Evolutionary conservation across 2,329 filamentous ascomycete species (phyloP).

Genomic region (Fusarium phyllophilum): DNA sequence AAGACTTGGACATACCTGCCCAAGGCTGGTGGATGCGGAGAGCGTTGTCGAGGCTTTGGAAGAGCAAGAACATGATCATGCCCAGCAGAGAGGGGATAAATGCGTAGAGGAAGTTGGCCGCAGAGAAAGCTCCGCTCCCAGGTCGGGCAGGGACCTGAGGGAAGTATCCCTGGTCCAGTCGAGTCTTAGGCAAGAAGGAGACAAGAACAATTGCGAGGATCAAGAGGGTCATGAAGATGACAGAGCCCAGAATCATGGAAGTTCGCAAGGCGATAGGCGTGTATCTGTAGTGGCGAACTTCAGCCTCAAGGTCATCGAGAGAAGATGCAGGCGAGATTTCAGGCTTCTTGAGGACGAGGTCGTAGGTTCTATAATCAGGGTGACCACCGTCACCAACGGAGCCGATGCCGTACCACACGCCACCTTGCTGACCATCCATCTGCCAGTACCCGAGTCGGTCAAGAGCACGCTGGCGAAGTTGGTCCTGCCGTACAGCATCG

Average conservation of each 20-base stretch:
- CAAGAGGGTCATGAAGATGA: conserved; percentile 67
- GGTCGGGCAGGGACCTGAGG: conserved; percentile 73
- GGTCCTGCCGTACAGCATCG: conserved; percentile 62
- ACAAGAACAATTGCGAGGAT: conserved; percentile 78
- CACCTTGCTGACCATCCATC: conserved; percentile 69
- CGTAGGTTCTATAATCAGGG: conserved; percentile 36
- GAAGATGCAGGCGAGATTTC: conserved; percentile 47
- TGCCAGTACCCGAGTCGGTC: conserved; percentile 90
- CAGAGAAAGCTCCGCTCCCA: conserved; percentile 74
- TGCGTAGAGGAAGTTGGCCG: conserved; percentile 88
- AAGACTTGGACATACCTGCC: conserved; percentile 66
- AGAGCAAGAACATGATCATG: conserved; percentile 72
- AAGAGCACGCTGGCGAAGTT: conserved; percentile 65
- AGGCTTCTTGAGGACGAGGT: conserved; percentile 43
- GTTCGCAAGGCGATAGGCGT: conserved; percentile 81
- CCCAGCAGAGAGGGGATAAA: conserved; percentile 77
- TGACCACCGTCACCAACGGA: conserved; percentile 50
- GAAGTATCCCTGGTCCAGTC: conserved; percentile 75
- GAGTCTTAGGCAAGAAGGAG: conserved; percentile 77
- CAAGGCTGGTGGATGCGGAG: conserved; percentile 76
- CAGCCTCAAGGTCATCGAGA: conserved; percentile 42
- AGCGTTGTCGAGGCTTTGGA: conserved; percentile 73
- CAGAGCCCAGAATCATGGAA: conserved; percentile 72
- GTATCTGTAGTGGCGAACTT: conserved; percentile 64
- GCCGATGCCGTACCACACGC: conserved; percentile 83